A percentile compares a stretch with the other conserved stretches of the same genome.
phyloP scores from a whole-genome alignment of 306 rosid species.

The Sicyos baderoa region DNA sequence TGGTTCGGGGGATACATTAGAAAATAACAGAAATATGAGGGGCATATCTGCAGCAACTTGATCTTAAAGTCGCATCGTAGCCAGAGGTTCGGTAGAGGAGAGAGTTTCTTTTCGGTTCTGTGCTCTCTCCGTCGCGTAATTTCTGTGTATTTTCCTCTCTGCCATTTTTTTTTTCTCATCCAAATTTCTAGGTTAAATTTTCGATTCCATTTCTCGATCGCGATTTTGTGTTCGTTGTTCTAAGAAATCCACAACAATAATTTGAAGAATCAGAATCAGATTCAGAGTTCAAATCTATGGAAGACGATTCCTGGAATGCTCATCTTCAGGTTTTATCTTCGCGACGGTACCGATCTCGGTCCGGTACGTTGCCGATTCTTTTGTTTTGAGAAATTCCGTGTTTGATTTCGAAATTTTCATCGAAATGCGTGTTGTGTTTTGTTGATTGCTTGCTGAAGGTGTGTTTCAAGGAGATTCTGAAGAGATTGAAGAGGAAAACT shows the following conservation, averaged over 20 bases:
- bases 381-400: background rate
- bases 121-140: conserved; percentile 12
- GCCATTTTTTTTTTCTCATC: background rate
- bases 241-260: background rate
- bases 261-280: background rate
- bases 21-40: background rate
- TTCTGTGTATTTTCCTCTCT: conserved; percentile 17
- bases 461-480: conserved; percentile 32
- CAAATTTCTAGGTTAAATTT: conserved; percentile 9
- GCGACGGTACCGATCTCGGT: conserved; percentile 46
- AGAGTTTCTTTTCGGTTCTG: background rate
- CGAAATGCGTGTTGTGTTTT: background rate
- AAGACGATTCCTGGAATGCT: conserved; percentile 41
- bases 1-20: no score
- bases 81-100: conserved; percentile 27
- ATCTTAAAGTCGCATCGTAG: conserved; percentile 10
- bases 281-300: conserved; percentile 27
- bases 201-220: background rate
- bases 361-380: conserved; percentile 27
- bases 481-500: conserved; percentile 40
- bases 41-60: background rate
- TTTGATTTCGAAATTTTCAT: background rate
- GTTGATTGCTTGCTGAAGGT: conserved; percentile 25
- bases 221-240: background rate
- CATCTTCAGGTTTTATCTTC: conserved; percentile 29